Percentiles rank a stretch among this genome's conserved stretches.
Evolutionary conservation across 2,329 filamentous ascomycete species (phyloP).

Genomic region (Claviceps humidiphila): DNA sequence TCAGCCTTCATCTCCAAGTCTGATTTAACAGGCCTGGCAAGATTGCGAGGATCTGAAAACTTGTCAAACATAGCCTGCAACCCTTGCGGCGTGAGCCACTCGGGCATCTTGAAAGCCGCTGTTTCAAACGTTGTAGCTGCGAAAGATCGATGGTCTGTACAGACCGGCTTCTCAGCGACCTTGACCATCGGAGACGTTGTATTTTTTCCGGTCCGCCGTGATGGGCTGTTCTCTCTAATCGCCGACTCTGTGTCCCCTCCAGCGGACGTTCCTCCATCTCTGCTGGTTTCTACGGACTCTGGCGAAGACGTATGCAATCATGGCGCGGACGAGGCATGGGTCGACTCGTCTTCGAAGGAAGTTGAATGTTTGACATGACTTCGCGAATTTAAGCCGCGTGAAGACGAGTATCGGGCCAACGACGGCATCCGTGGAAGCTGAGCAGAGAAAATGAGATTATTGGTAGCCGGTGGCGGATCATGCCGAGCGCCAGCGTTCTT

Average conservation of each 20-base stretch:
- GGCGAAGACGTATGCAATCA: neutral
- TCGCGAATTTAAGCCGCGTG: neutral
- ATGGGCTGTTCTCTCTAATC: neutral
- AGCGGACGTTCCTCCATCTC: neutral
- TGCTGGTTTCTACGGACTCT: constrained; percentile 2
- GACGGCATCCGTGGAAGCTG: constrained; percentile 9
- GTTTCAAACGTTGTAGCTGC: constrained; percentile 52
- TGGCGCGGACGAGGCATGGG: neutral
- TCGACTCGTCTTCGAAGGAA: neutral
- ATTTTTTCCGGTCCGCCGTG: neutral
- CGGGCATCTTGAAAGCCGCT: constrained; percentile 54
- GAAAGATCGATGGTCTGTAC: constrained; percentile 46
- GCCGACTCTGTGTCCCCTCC: neutral
- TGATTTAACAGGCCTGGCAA: constrained; percentile 4
- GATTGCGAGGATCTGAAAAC: constrained; percentile 10
- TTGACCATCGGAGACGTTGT: constrained; percentile 16
- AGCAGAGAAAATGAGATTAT: constrained; percentile 32
- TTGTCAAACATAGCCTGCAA: constrained; percentile 34
- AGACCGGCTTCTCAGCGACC: constrained; percentile 32
- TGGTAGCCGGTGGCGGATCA: constrained; percentile 30
- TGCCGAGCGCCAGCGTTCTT: constrained; percentile 46
- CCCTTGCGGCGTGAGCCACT: constrained; percentile 51
- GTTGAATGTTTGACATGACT: neutral
- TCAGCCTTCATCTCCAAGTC: neutral
- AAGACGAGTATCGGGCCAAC: neutral